A percentile compares a stretch with the other conserved stretches of the same genome.
Evolutionary conservation across 164 flowering plant species (phyloP).

Genomic region (Cinnamomum micranthum): DNA sequence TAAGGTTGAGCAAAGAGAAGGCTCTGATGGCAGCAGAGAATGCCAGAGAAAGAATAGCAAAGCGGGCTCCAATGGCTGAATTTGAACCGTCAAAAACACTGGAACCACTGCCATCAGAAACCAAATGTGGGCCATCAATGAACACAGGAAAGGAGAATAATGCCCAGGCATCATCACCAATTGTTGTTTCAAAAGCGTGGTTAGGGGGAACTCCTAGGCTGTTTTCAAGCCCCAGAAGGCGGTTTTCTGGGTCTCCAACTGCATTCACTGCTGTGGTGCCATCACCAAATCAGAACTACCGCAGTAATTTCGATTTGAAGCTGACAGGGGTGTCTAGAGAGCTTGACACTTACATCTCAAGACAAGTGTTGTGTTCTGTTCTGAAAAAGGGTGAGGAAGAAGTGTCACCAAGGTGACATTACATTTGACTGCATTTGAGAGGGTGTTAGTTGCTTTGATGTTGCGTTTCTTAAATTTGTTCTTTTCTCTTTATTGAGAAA

Average conservation of each 20-base stretch:
- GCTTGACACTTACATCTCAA: constrained; percentile 80
- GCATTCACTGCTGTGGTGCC: constrained; percentile 24
- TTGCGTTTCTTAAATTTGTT: background rate
- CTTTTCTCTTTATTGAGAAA: too few relatives aligned
- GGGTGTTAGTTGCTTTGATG: background rate
- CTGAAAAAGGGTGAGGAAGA: constrained; percentile 52
- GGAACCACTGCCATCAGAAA: constrained; percentile 80
- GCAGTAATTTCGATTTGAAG: constrained; percentile 76
- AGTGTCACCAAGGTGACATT: constrained; percentile 52
- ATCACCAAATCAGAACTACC: constrained; percentile 63
- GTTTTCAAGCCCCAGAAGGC: constrained; percentile 79
- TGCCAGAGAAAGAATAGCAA: constrained; percentile 65
- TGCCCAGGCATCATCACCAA: constrained; percentile 28
- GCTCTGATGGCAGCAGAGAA: constrained; percentile 76
- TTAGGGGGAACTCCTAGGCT: constrained; percentile 39
- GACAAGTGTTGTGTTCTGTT: constrained; percentile 73
- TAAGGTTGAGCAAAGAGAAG: constrained; percentile 77
- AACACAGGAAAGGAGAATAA: constrained; percentile 27
- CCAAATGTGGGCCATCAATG: constrained; percentile 56
- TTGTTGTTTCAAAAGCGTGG: constrained; percentile 31
- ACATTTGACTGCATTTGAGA: background rate
- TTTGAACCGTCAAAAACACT: constrained; percentile 8
- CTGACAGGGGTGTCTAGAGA: constrained; percentile 83
- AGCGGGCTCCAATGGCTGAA: constrained; percentile 22
- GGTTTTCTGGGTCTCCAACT: constrained; percentile 62